Base-by-base conservation (phyloP, 306 rosid genomes). In the Inga leiocalycina region DNA sequence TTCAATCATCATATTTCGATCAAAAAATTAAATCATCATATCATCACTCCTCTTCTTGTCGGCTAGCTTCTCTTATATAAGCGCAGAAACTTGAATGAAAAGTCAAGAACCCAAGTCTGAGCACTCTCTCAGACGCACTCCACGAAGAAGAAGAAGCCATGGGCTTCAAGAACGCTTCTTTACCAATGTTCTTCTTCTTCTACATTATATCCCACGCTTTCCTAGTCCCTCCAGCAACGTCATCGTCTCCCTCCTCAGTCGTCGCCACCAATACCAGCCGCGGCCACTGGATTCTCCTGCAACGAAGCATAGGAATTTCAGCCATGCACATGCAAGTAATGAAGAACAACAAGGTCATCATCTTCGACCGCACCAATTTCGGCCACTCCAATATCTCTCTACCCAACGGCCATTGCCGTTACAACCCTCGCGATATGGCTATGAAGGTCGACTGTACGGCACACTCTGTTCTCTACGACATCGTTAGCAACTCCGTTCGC, bases 311-410 rank as follows among this genome's bases (percentile, higher is more conserved):
- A 14, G 98, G 98, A 49, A 84, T 94, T 80, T 91, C 97, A 0
- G 98, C 98, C 87, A 92, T 94, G 96, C 98, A 94, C 96, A 94
- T 94, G 97, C 98, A 92, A 35, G 89, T 94, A 1, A 86, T 94
- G 83, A 54, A 12, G 10, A 91, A 90, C 90, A 87, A 90, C 84
- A 88, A 87, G 62, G 96, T 94, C 10, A 20, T 94, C 39, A 87
- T 92, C 67, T 92, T 92, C 75, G 94, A 94, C 81, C 87, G 98
- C 2, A 86, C 94, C 3, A 93, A 94, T 70, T 89, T 93, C 81
- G 98, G 97, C 4, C 94, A 90, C 8, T 94, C 98, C 4, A 94
- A 94, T 70, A 84, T 90, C 80, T 82, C 97, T 27, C 89, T 91
- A 71, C 87, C 90, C 10, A 1, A 19, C 6, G 74, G 79, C 59